Evolutionary conservation across 495 filamentous ascomycete genomes (phyloP).

Genomic region (Daldinia caldariorum): DNA sequence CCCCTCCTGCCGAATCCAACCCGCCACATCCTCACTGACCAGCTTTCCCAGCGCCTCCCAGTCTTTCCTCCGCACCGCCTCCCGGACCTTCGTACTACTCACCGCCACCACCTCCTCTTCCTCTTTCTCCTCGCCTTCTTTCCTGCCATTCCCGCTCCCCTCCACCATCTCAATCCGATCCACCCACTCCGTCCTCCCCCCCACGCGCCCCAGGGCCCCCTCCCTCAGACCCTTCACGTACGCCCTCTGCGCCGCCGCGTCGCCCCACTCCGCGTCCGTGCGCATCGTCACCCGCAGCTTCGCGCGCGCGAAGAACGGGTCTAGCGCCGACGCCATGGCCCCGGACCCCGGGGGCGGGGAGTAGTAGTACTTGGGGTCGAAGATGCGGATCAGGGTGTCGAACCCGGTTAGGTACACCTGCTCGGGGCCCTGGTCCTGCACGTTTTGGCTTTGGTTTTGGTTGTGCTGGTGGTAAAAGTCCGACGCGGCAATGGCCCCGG

Average conservation of each 20-base stretch:
- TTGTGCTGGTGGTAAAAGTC: slow-evolving; percentile 56
- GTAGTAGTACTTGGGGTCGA: slow-evolving; percentile 83
- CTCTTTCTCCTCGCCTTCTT: slow-evolving; percentile 29
- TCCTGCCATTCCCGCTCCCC: slow-evolving; percentile 40
- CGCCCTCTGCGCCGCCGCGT: slow-evolving; percentile 63
- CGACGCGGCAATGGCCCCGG: slow-evolving; percentile 67
- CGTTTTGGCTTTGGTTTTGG: no score
- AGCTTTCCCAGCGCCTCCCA: slow-evolving; percentile 66
- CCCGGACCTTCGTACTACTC: slow-evolving; percentile 83
- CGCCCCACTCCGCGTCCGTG: slow-evolving; percentile 73
- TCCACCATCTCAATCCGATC: slow-evolving; percentile 75
- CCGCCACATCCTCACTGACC: slow-evolving; percentile 69
- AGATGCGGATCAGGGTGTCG: slow-evolving; percentile 86
- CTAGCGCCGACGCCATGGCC: slow-evolving; percentile 62
- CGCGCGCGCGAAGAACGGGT: slow-evolving; percentile 74
- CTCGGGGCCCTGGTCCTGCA: slow-evolving; percentile 39
- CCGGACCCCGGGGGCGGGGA: slow-evolving; percentile 41
- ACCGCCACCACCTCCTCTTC: slow-evolving; percentile 59
- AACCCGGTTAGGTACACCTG: slow-evolving; percentile 87
- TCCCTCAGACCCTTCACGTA: slow-evolving; percentile 64
- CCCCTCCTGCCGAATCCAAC: slow-evolving; percentile 64
- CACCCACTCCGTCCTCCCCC: slow-evolving; percentile 73
- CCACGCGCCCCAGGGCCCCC: slow-evolving; percentile 64
- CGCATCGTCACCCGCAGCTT: slow-evolving; percentile 77
- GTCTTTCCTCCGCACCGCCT: slow-evolving; percentile 65